Base-by-base conservation (phyloP, 1,139 yeast species). In the Saccharomyces hybrid region DNA sequence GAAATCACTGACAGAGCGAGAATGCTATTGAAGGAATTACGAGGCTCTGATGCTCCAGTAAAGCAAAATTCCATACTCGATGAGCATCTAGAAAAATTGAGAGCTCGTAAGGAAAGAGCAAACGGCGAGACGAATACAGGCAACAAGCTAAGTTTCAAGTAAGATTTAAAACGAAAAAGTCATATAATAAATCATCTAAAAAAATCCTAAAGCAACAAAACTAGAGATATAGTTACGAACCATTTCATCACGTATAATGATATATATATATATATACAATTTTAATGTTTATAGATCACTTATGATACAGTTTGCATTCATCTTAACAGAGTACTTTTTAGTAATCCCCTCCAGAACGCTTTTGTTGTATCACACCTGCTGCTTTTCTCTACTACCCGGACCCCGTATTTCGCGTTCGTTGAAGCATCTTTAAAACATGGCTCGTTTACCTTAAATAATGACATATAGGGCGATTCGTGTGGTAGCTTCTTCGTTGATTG, bases 1-100 rank as follows among this genome's bases (percentile, higher is more conserved):
- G 68, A 60, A 21, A 56, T 67, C 27, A 56, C 61, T 5, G 69
- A 67, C 48, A 62, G 71, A 55, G 73, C 73, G 0, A 66, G 65
- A 50, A 58, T 61, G 5, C 59, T 69, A 14, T 52, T 69, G 32
- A 54, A 63, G 56, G 72, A 66, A 52, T 55, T 69, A 19, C 63
- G 73, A 57, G 67, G 68, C 3, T 50, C 62, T 21, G 61, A 61
- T 4, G 57, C 61, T 0, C 61, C 68, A 4, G 58, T 57, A 19
- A 62, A 57, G 42, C 57, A 57, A 14, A 58, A 53, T 32, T 54
- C 62, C 6, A 48, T 55, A n/a, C 32, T 62, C 16, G 62, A 59
- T 46, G 65, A 64, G 14, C 68, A 63, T 55, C 64, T 60, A 50
- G 68, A 66, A 49, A 64, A 57, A 47, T 26, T 66, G 32, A 58